These are phyloP conservation scores for Lecanicillium sp. DNA, from an alignment of 2,329 filamentous ascomycete genomes.

Conservation along the genomic window DNA sequence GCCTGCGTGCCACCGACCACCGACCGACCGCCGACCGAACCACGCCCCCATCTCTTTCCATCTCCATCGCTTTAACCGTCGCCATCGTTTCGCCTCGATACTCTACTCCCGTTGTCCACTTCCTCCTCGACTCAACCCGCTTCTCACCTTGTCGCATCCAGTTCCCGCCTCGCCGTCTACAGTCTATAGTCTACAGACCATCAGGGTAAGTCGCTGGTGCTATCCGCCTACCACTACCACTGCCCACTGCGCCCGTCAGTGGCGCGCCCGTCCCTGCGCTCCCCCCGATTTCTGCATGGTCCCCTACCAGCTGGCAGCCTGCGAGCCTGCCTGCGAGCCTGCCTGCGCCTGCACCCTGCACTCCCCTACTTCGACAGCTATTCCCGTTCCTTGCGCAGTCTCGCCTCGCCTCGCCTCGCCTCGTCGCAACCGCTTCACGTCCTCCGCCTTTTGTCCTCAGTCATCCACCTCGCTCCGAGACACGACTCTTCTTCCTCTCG, in stretches of 20 bases:
- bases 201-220: conserved; percentile 12
- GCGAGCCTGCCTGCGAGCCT: no score
- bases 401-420: neutral
- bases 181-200: no score
- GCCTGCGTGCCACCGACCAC: neutral
- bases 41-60: neutral
- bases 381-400: neutral
- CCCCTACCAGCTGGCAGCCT: neutral
- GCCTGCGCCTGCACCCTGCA: no score
- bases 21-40: conserved; percentile 1
- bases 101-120: neutral
- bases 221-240: no score
- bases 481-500: neutral
- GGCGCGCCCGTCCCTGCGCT: neutral
- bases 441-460: neutral
- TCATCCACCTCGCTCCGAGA: conserved; percentile 6
- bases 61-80: no score
- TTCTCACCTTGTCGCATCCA: neutral
- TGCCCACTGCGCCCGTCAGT: neutral
- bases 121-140: neutral
- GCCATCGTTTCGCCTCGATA: neutral
- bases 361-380: no score
- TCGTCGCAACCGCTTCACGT: neutral
- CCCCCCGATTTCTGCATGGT: neutral
- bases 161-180: no score